Percentiles rank a stretch among this genome's conserved stretches.
These are phyloP conservation scores for Keithomyces neogunnii DNA, from an alignment of 2,329 filamentous ascomycete genomes.

Conservation along the genomic window DNA sequence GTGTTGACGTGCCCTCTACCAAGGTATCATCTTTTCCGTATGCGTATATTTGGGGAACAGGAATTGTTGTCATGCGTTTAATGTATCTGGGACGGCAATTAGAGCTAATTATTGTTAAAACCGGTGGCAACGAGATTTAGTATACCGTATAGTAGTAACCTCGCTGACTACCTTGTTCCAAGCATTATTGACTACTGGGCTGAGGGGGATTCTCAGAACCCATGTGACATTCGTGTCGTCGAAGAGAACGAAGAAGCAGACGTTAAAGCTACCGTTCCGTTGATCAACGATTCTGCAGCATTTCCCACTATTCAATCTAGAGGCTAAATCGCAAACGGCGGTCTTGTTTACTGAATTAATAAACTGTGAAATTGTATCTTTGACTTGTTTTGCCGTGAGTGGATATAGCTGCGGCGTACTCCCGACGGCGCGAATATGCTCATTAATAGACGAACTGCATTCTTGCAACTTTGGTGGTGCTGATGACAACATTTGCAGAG, in stretches of 20 bases:
- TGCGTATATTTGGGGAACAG: constrained; percentile 11
- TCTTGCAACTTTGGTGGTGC: too few species aligned
- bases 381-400: constrained; percentile 1
- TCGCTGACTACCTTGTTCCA: constrained; percentile 1
- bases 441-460: too few species aligned
- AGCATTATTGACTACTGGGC: background rate
- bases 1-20: background rate
- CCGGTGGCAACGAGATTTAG: background rate
- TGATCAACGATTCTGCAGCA: constrained; percentile 11
- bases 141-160: background rate
- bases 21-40: constrained; percentile 11
- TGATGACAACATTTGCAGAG: too few species aligned
- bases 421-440: too few species aligned
- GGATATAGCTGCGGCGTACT: background rate
- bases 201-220: constrained; percentile 1
- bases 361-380: constrained; percentile 7
- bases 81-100: constrained; percentile 16
- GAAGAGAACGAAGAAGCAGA: constrained; percentile 15
- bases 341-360: constrained; percentile 13
- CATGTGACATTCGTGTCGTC: background rate
- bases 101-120: background rate
- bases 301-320: constrained; percentile 11
- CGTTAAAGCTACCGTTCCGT: constrained; percentile 14
- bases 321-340: constrained; percentile 15
- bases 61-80: constrained; percentile 12